These are phyloP conservation scores for Tricholoma saponaceum DNA, from an alignment of 768 basidiomycete genomes.

Conservation along the genomic window DNA sequence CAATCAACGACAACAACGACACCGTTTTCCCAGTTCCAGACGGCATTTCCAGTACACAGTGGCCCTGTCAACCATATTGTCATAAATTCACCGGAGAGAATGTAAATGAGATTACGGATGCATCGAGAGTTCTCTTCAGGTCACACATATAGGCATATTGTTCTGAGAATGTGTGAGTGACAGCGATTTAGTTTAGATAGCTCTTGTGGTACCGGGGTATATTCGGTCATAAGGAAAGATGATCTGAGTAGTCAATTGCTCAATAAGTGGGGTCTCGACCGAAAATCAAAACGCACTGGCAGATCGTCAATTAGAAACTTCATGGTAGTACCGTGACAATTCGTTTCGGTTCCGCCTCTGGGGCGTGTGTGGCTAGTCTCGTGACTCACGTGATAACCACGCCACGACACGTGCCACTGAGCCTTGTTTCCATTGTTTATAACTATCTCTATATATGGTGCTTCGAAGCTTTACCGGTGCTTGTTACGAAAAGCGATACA, in stretches of 20 bases:
- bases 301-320: conserved; percentile 82
- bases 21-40: conserved; percentile 99
- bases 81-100: neutral
- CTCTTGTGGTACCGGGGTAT: conserved; percentile 70
- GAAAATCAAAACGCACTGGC: conserved; percentile 46
- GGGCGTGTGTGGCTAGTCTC: too few species aligned
- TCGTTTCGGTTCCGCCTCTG: too few species aligned
- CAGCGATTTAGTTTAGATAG: conserved; percentile 5
- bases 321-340: conserved; percentile 36
- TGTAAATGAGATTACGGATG: conserved; percentile 51
- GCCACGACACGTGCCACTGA: too few species aligned
- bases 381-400: too few species aligned
- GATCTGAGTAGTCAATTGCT: conserved; percentile 44
- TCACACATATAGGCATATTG: conserved; percentile 99
- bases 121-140: conserved; percentile 93
- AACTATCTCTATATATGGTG: too few species aligned
- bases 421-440: too few species aligned
- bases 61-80: conserved; percentile 57
- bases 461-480: too few species aligned
- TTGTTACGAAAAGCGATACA: too few species aligned
- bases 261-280: neutral
- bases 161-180: conserved; percentile 42
- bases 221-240: conserved; percentile 93
- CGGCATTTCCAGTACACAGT: conserved; percentile 99
- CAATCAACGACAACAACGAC: conserved; percentile 89